Conservation (phyloP, 352 stramenopile genomes). For the Pythium dissimile region DNA sequence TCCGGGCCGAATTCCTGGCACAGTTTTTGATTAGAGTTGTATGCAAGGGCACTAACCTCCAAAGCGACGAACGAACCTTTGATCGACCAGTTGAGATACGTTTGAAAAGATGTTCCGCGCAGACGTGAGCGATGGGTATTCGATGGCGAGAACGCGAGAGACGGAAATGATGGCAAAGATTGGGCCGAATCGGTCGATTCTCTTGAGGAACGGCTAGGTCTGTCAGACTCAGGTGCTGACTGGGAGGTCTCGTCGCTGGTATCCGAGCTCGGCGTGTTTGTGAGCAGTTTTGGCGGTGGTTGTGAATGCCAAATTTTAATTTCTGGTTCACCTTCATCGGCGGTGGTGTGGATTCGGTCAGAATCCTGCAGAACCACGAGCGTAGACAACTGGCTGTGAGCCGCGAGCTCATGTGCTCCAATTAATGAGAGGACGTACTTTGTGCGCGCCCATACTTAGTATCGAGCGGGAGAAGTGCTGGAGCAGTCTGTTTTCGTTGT, state of each 20-base stretch:
- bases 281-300: conserved; percentile 1
- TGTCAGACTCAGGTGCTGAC: conserved; percentile 9
- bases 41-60: not conserved
- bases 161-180: conserved; percentile 47
- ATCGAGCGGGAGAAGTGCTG: conserved; percentile 73
- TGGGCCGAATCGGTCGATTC: conserved; percentile 23
- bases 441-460: conserved; percentile 43
- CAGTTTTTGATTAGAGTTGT: not conserved
- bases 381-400: not conserved
- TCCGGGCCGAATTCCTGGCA: conserved; percentile 49
- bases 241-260: not conserved
- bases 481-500: conserved; percentile 58
- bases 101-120: conserved; percentile 41
- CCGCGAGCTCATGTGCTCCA: not conserved
- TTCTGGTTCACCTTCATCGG: not conserved
- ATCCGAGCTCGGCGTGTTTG: not conserved
- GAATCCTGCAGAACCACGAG: conserved; percentile 9
- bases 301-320: not conserved
- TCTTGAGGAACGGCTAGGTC: conserved; percentile 1
- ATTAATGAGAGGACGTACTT: too few relatives aligned
- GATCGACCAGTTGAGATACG: conserved; percentile 45
- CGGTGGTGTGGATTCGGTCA: conserved; percentile 6
- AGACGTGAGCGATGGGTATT: conserved; percentile 34
- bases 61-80: not conserved
- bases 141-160: conserved; percentile 47